Conservation (phyloP, 768 basidiomycete genomes). For the Lentinula raphanica region DNA sequence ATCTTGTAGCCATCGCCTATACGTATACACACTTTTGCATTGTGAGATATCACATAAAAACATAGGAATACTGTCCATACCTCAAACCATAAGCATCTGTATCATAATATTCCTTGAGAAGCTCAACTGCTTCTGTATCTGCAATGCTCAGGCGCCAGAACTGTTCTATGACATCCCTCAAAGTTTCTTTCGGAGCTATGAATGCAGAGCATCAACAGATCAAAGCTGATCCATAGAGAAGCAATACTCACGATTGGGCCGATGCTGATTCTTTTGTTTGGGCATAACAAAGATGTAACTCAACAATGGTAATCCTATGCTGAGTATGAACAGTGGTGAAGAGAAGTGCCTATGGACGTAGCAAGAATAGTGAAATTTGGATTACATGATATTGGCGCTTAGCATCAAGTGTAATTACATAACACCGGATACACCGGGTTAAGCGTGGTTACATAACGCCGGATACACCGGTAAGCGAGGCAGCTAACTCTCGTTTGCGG, state of each 20-base stretch:
- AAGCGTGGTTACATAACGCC: too few species aligned
- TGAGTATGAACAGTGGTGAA: too few species aligned
- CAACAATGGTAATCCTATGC: too few species aligned
- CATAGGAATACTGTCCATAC: too few species aligned
- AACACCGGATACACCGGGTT: neutral
- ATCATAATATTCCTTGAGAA: conserved; percentile 4
- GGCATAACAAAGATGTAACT: too few species aligned
- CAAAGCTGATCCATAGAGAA: neutral
- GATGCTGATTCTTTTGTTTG: neutral
- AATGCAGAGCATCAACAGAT: neutral
- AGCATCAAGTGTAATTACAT: too few species aligned
- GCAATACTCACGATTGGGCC: neutral
- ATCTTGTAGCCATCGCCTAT: neutral
- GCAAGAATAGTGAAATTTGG: too few species aligned
- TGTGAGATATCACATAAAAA: neutral
- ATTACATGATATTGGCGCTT: too few species aligned
- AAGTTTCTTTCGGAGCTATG: neutral
- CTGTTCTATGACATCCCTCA: neutral
- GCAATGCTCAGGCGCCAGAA: neutral
- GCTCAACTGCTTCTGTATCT: neutral
- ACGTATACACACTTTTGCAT: neutral
- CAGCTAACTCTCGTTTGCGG: neutral
- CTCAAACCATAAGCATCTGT: neutral
- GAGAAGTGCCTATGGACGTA: too few species aligned
- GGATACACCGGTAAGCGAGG: neutral